phyloP scores from a whole-genome alignment of 306 rosid genomes.

The Vachellia collinsii region DNA sequence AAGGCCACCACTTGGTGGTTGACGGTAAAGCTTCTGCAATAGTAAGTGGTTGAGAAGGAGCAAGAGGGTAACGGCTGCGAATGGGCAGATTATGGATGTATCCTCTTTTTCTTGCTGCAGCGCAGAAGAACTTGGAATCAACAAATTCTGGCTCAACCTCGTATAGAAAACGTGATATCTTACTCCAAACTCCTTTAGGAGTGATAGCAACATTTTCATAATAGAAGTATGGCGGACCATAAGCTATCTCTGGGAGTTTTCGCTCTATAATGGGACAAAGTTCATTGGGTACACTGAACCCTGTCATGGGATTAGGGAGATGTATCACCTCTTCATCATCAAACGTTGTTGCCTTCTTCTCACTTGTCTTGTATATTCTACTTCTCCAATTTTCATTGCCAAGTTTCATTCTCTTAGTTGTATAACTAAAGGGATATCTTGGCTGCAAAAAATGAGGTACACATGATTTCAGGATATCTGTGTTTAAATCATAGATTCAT shows the following conservation, averaged over 20 bases:
- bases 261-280: neutral
- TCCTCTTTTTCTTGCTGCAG: neutral
- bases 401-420: slow-evolving; percentile 32
- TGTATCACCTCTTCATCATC: slow-evolving; percentile 6
- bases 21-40: neutral
- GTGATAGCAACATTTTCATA: neutral
- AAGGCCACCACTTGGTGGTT: neutral
- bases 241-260: neutral
- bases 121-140: neutral
- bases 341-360: slow-evolving; percentile 37
- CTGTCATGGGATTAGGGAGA: neutral
- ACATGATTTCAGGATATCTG: neutral
- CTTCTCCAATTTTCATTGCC: slow-evolving; percentile 3
- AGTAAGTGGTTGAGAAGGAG: neutral
- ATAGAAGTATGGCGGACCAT: neutral
- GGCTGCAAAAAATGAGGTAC: neutral
- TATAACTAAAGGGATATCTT: slow-evolving; percentile 8
- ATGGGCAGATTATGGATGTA: neutral
- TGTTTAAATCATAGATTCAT: neutral
- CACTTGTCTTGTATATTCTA: slow-evolving; percentile 1
- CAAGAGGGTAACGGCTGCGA: neutral
- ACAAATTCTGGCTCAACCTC: neutral
- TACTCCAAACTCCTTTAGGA: slow-evolving; percentile 3
- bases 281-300: neutral
- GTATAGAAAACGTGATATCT: neutral